These are phyloP conservation scores for Mucor racemosus DNA, from an alignment of 371 early-diverging fungal genomes.

Conservation along the genomic window DNA sequence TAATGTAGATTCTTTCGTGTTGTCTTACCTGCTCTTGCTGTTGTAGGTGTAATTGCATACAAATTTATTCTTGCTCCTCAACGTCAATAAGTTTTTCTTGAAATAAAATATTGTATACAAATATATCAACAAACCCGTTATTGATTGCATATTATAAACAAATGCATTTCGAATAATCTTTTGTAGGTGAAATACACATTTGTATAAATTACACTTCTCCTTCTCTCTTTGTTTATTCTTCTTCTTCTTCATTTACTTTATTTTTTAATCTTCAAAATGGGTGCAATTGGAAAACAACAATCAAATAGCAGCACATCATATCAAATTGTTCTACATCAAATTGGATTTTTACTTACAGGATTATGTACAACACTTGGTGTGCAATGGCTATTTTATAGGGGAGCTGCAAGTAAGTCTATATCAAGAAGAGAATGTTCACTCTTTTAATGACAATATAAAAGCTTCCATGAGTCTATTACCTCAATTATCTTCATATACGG, in stretches of 20 bases:
- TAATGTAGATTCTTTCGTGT: constrained; percentile 31
- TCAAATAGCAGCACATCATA: not conserved
- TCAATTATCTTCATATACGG: constrained; percentile 56
- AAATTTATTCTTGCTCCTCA: constrained; percentile 47
- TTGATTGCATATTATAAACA: constrained; percentile 3
- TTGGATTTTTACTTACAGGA: constrained; percentile 59
- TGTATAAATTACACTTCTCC: constrained; percentile 7
- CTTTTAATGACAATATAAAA: not conserved
- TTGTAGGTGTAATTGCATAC: constrained; percentile 39
- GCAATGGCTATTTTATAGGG: constrained; percentile 68
- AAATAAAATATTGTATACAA: not conserved
- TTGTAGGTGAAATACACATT: not conserved
- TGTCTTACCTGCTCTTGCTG: constrained; percentile 28
- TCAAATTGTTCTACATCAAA: constrained; percentile 49
- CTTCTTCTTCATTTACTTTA: constrained; percentile 2
- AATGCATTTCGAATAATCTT: not conserved
- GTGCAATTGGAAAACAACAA: not conserved
- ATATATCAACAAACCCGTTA: not conserved
- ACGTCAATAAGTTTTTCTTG: constrained; percentile 24
- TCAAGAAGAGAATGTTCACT: too few species aligned
- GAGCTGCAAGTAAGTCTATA: constrained; percentile 59
- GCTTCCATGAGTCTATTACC: constrained; percentile 57
- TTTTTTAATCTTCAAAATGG: constrained; percentile 3
- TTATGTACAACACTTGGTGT: constrained; percentile 60
- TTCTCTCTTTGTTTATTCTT: constrained; percentile 10